Evolutionary conservation across 2,329 filamentous ascomycete genomes (phyloP), one percentile per base, ranked within the genome.

Genomic region (Diplodia intermedia): DNA sequence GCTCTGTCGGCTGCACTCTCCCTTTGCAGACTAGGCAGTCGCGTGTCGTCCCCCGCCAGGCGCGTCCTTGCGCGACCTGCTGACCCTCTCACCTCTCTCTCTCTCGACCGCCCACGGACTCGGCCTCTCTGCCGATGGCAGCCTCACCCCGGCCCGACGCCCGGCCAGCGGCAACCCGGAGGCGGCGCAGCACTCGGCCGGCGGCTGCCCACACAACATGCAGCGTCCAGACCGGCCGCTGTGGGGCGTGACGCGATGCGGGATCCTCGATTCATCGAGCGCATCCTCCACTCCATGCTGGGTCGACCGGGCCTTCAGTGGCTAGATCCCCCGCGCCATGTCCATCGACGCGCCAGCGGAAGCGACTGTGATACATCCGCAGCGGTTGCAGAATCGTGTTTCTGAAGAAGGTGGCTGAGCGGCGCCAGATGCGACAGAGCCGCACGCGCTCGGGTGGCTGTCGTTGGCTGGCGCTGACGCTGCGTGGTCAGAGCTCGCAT

Each of bases 371-470:
- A 67, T 20, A 67, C 65, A 52, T 67, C 65, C 55, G 53, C 47
- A 29, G 52, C n/a, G 52, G 47, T 33, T 55, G 63, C 50, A 66
- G 50, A 66, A 23, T 55, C 40, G 60, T 66, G 65, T 57, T 57
- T n/a, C 65, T 38, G 29, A 40, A 40, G 14, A 38, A 33, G 33
- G 65, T 66, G 65, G 65, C 65, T 66, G 65, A 50, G 65, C 65
- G 47, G 65, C 65, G 65, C 12, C 53, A 66, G 65, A 49, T 66
- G 65, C 53, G 53, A 63, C 62, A 65, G 62, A 65, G 62, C 62
- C 62, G 62, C 62, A 65, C 62, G 50, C 40, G 15, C 11, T 11
- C 36, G 65, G 62, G 54, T 67, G 65, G 65, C 47, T 61, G 43
- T 67, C 55, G 65, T 67, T 54, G 65, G 43, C 20, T 57, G 40